Percentiles rank a stretch among this genome's conserved stretches.
These are phyloP conservation scores for Fragaria vesca DNA, from an alignment of 306 rosid species.

Conservation along the genomic window DNA sequence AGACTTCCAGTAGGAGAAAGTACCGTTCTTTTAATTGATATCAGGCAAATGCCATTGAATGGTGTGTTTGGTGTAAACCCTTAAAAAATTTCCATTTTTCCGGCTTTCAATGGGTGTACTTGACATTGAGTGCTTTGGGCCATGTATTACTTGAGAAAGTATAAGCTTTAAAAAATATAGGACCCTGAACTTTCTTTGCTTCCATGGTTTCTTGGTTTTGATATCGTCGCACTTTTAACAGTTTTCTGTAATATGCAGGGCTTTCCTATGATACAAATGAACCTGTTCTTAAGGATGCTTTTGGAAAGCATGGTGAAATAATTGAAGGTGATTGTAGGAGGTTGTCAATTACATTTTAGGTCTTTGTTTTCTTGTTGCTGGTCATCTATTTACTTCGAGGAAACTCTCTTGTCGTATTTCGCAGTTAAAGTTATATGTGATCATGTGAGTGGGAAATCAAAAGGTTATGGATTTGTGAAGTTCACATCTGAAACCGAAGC, in stretches of 20 bases:
- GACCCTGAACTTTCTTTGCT: background rate
- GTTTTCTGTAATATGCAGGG: constrained; percentile 29
- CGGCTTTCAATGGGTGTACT: background rate
- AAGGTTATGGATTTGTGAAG: constrained; percentile 61
- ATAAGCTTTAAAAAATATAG: background rate
- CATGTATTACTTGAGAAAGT: background rate
- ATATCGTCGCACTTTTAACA: no score
- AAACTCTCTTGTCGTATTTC: background rate
- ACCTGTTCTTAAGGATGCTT: constrained; percentile 52
- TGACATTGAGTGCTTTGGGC: background rate
- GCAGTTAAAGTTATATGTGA: constrained; percentile 66
- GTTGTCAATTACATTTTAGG: background rate
- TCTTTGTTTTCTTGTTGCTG: background rate
- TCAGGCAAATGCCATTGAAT: background rate
- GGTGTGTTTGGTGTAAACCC: background rate
- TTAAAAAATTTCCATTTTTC: no score
- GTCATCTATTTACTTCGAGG: background rate
- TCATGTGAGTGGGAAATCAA: constrained; percentile 58
- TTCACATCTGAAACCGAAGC: constrained; percentile 56
- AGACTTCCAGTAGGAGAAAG: background rate
- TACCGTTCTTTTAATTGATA: background rate
- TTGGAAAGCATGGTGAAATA: constrained; percentile 55
- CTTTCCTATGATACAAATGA: constrained; percentile 70
- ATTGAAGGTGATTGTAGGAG: constrained; percentile 43
- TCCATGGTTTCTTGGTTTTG: background rate